Base-by-base conservation (phyloP, 768 basidiomycete species). In the Saitozyma sp. region DNA sequence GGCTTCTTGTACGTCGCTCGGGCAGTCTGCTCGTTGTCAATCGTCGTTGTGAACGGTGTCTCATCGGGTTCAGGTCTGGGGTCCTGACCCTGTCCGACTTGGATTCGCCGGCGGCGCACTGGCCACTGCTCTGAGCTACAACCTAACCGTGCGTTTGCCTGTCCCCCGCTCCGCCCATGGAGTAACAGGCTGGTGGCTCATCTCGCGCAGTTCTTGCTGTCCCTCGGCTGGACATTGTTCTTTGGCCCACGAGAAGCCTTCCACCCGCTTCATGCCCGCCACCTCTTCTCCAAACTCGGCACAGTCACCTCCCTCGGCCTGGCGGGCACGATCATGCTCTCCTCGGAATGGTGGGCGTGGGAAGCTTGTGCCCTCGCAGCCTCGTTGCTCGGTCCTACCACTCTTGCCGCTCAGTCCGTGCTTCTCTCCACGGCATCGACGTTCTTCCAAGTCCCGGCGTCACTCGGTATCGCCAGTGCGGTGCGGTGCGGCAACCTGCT, bases 311-410 rank as follows among this genome's bases (percentile, higher is more conserved):
- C 74, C 8, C 58, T 80, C 16, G 78, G 76, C 43, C 70, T 94
- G 4, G 89, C 90, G 9, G 93, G 95, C 0, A 91, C 78, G 0
- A 76, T 79, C 64, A 75, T 76, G 75, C 51, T 75, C 4, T 91
- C 90, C 0, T 87, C 86, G 4, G 95, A 96, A 79, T 98, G 94
- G 95, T 97, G 94, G 92, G 88, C 89, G 45, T 95, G 95, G 95
- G 93, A 96, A 79, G 84, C 79, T 78, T 84, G 39, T 54, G 70
- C 67, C 38, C 68, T 69, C 54, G 57, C 77, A 14, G 73, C 73
- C 3, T 74, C 70, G 37, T 52, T 89, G 50, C 80, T 96, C 0
- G 91, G 94, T 0, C 87, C 94, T 1, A 84, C 86, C 6, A 82
- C 85, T 8, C 85, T 99, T 3, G 96, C 96, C 0, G 86, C 91